Conservation (phyloP, 2,329 filamentous ascomycete genomes). For the Dothideomycetes sp. region DNA sequence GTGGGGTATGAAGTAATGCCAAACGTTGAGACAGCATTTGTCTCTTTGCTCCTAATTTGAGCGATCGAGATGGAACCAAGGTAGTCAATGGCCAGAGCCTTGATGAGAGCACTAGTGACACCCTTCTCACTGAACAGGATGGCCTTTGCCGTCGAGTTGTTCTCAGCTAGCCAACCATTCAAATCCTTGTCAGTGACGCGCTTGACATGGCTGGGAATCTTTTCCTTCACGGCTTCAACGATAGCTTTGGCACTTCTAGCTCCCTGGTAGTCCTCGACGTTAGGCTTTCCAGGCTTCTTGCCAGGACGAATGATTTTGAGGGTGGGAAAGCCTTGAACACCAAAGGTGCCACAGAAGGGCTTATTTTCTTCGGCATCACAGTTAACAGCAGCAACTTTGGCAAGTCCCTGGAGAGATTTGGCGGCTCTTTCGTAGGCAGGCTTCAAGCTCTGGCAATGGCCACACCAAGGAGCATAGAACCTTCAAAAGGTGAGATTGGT, state of each 20-base stretch:
- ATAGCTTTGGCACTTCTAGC: conserved; percentile 76
- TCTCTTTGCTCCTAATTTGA: conserved; percentile 77
- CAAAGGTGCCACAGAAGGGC: conserved; percentile 72
- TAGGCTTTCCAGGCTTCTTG: conserved; percentile 69
- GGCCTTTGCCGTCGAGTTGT: conserved; percentile 66
- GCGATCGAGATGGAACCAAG: conserved; percentile 68
- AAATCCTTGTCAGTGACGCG: conserved; percentile 70
- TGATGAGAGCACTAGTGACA: conserved; percentile 70
- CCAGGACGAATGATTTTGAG: conserved; percentile 85
- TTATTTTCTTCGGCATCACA: conserved; percentile 95
- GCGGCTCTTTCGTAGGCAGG: conserved; percentile 93
- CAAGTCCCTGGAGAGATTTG: conserved; percentile 77
- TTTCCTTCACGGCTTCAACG: conserved; percentile 71
- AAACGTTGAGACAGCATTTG: conserved; percentile 60
- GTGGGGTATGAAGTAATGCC: conserved; percentile 70
- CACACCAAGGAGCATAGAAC: conserved; percentile 97
- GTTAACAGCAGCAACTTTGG: conserved; percentile 88
- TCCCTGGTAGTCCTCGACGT: conserved; percentile 86
- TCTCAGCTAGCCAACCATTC: conserved; percentile 60
- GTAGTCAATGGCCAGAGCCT: conserved; percentile 84
- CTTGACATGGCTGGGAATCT: conserved; percentile 87
- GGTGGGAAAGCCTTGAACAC: conserved; percentile 88
- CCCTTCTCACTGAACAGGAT: conserved; percentile 93
- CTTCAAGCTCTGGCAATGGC: conserved; percentile 92
- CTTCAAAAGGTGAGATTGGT: conserved; percentile 22